Evolutionary conservation across 768 basidiomycete genomes (phyloP).

Genomic region (Lentinus brumalis): DNA sequence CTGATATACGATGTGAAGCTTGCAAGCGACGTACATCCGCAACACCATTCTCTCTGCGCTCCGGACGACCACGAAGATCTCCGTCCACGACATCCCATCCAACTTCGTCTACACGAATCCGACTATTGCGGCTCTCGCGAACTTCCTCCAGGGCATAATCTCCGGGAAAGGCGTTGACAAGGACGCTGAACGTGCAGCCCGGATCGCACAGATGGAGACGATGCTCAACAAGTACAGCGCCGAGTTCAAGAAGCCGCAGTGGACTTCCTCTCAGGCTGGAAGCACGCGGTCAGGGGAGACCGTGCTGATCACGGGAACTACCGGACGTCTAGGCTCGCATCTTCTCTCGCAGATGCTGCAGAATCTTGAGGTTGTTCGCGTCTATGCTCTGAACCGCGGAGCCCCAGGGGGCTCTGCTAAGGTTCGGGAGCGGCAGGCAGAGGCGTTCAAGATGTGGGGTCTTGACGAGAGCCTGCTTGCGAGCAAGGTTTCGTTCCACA

Average conservation of each 20-base stretch:
- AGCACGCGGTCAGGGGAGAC: slow-evolving; percentile 9
- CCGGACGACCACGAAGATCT: slow-evolving; percentile 16
- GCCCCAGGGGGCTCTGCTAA: background rate
- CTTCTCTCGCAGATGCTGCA: slow-evolving; percentile 27
- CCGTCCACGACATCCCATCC: slow-evolving; percentile 15
- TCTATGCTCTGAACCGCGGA: slow-evolving; percentile 29
- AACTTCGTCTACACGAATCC: slow-evolving; percentile 28
- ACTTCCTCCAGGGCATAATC: slow-evolving; percentile 2
- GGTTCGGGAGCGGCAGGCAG: slow-evolving; percentile 15
- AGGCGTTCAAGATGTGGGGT: slow-evolving; percentile 19
- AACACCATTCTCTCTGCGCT: slow-evolving; percentile 28
- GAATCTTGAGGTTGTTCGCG: slow-evolving; percentile 17
- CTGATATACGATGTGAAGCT: background rate
- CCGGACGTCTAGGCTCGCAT: slow-evolving; percentile 34
- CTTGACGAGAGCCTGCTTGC: slow-evolving; percentile 13
- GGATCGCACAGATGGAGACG: slow-evolving; percentile 15
- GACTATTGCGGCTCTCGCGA: slow-evolving; percentile 17
- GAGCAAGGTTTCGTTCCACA: slow-evolving; percentile 18
- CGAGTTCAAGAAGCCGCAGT: slow-evolving; percentile 5
- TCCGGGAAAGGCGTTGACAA: slow-evolving; percentile 5
- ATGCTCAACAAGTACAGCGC: slow-evolving; percentile 23
- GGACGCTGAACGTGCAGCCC: background rate
- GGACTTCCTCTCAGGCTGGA: background rate
- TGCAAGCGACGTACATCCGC: slow-evolving; percentile 29
- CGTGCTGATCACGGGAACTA: slow-evolving; percentile 35